Base-by-base conservation (phyloP, 2,329 filamentous ascomycete genomes). In the Fusarium brevicatenulatum region DNA sequence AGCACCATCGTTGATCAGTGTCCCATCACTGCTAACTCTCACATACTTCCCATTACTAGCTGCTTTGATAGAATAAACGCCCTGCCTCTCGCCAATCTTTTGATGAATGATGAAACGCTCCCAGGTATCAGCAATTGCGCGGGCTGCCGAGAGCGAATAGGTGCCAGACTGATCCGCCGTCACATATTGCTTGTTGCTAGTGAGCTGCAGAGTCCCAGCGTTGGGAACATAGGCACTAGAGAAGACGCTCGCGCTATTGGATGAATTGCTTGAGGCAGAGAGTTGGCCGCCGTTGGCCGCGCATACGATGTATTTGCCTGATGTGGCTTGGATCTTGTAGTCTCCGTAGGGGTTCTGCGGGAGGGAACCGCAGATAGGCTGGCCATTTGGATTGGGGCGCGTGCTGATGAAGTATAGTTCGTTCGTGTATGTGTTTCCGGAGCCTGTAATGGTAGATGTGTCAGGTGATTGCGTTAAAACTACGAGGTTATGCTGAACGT, bases 11-110 rank as follows among this genome's bases (percentile, higher is more conserved):
- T 57, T 57, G 13, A 57, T 11, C 23, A 57, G 19, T 2, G 32
- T 2, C 40, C 55, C 55, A 28, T 57, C 55, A 37, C 15, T 10
- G 5, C 13, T 19, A 7, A 57, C 30, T n/a, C 30, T 57, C n/a
- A 57, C 55, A 47, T 37, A 57, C 55, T 49, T 49, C 23, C 55
- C 55, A 4, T 57, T 57, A 5, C 55, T 57, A 15, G n/a, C 32
- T 3, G 42, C 42, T 16, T 57, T 49, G 9, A 49, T 49, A 2
- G 42, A 57, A 13, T 47, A 49, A 1, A 49, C 32, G 2, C 32
- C 42, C 19, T 57, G 19, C 4, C 23, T 9, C 4, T 57, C 42
- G 7, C 32, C 55, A 9, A 18, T 0, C 5, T 57, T 57, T 4
- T n/a, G 55, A 7, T 42, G 55, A 8, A 49, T 28, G 15, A 19